phyloP scores from a whole-genome alignment of 768 basidiomycete species.

The Podaxis sp. region DNA sequence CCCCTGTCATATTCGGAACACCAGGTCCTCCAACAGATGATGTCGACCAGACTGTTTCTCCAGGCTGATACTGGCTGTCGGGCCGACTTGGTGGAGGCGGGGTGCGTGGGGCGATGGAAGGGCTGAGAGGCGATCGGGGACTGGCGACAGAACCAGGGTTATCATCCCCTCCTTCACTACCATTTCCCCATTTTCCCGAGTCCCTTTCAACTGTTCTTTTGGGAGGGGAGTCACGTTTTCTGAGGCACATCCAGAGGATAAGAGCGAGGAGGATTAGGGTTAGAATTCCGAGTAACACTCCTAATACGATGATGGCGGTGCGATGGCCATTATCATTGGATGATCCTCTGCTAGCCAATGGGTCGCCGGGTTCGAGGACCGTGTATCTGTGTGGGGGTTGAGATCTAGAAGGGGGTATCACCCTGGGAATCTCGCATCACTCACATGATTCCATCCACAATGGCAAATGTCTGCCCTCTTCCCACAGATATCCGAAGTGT shows the following conservation, averaged over 20 bases:
- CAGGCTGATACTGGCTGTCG: conserved; percentile 4
- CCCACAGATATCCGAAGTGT: conserved; percentile 35
- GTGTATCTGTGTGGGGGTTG: conserved; percentile 19
- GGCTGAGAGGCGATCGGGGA: not conserved
- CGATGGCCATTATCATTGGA: not conserved
- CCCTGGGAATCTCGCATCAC: conserved; percentile 12
- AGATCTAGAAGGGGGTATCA: not conserved
- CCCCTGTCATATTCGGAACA: conserved; percentile 9
- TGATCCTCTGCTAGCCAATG: not conserved
- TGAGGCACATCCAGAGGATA: conserved; percentile 6
- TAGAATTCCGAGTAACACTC: not conserved
- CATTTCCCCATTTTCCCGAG: conserved; percentile 1
- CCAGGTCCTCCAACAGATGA: conserved; percentile 9
- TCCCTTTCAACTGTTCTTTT: not conserved
- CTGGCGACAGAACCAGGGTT: not conserved
- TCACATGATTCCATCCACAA: conserved; percentile 38
- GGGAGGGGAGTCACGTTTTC: not conserved
- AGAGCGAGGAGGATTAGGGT: conserved; percentile 1
- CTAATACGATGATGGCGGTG: conserved; percentile 3
- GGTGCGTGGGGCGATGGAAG: not conserved
- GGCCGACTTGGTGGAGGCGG: conserved; percentile 6
- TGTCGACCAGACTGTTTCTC: conserved; percentile 7
- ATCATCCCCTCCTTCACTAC: not conserved
- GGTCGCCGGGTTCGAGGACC: conserved; percentile 17
- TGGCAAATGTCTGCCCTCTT: conserved; percentile 27